Evolutionary conservation across 2,329 filamentous ascomycete species (phyloP), one percentile per base, ranked within the genome.

Genomic region (Didymellaceae sp.): DNA sequence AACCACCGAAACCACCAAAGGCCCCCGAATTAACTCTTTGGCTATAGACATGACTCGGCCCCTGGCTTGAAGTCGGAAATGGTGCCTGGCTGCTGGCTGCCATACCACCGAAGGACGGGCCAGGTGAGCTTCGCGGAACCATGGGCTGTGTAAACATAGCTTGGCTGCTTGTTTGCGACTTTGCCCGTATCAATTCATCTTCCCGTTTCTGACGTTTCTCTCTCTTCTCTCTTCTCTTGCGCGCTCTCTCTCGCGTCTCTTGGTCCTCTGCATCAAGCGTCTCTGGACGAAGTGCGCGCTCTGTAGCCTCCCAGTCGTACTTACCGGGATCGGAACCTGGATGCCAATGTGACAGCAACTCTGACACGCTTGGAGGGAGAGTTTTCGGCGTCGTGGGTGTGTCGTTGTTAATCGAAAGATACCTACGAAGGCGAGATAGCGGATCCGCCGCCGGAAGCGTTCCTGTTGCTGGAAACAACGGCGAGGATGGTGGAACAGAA

Each of bases 321-420:
- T 52, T 54, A 3, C 42, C 54, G 1, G 74, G 75, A 41, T 78
- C 71, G 4, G 58, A 50, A 18, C 73, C 75, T 2, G 63, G 30
- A 7, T 63, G 54, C 77, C 77, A 80, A 46, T 79, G 77, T 24
- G 66, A 58, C 5, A 79, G 66, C 13, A 78, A 54, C 31, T 70
- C 67, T 17, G 57, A 61, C 5, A 77, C 61, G 13, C 60, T 66
- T 11, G 67, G 64, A 1, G 72, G 62, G 0, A 76, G 56, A 1
- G 59, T 31, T 50, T 58, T 38, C 5, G 32, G 37, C 10, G 25
- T 38, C 31, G 11, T n/a, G 1, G 16, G 3, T 2, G 31, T 17
- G 4, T 58, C 57, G 31, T 69, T 70, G 6, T 55, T 58, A 37
- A 76, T 71, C 1, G 58, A 59, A 2, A 75, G 69, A 58, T 75